Base-by-base conservation (phyloP, 2,329 filamentous ascomycete species). In the Penicillium sp. region DNA sequence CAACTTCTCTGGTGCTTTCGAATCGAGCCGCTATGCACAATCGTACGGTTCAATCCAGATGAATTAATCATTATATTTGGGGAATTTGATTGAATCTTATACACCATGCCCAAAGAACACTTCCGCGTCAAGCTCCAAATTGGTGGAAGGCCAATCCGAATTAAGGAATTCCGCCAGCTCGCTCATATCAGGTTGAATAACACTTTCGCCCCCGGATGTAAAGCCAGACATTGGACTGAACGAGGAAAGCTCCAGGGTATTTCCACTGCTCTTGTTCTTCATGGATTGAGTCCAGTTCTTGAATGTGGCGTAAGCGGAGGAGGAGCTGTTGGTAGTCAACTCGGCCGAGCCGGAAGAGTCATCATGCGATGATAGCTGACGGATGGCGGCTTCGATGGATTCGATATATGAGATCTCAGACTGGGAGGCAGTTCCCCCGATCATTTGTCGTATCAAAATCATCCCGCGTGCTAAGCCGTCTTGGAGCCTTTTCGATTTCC, bases 381-480 rank as follows among this genome's bases (percentile, higher is more conserved):
- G 63, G 16, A 73, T 69, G 5, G 79, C 78, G 34, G 74, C 69
- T 54, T 81, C 78, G 28, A 81, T 76, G 1, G 77, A 75, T 53
- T 81, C 79, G 31, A 81, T 78, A 8, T 81, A 70, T 6, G 74
- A 78, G 2, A 76, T 76, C 43, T 79, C 78, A 1, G 76, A 80
- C 18, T 75, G 71, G 3, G 78, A 77, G 10, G 78, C 79, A 28
- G 77, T 76, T n/a, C 78, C 77, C 3, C 77, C 76, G 41, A 75
- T 73, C 78, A 80, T 80, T 50, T 77, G 75, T 52, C 77, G 78
- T 43, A 81, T 77, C 61, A 81, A 73, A 5, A 67, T 67, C 65
- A 81, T 74, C 4, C 78, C 78, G n/a, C 76, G 74, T n/a, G 75
- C 65, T 3, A 81, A 64, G 3, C 71, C 70, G 34, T 75, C 72